Evolutionary conservation across 768 basidiomycete genomes (phyloP), one percentile per base, ranked within the genome.

Genomic region (Calocybe indica): DNA sequence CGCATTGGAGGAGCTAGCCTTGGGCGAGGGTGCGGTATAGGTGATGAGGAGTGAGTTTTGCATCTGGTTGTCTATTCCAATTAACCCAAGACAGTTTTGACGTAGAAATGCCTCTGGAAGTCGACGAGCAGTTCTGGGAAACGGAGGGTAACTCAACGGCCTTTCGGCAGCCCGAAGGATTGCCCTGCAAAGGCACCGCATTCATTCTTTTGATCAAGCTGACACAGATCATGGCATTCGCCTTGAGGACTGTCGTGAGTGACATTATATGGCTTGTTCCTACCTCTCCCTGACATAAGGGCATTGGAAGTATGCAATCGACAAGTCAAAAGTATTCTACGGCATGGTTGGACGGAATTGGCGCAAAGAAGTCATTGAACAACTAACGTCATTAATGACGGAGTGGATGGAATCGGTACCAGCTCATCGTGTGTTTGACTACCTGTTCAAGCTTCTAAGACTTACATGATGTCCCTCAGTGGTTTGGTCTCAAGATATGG

Each of bases 121-220:
- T 92, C 10, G 88, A 94, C 53, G 84, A 86, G 55, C 79, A 83
- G 52, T 90, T 81, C 58, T 93, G 88, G 89, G 76, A 80, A 51
- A 66, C 64, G 12, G 68, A 63, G 45, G 73, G 73, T 47, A 70
- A 76, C 9, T 61, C 67, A 7, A 59, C 63, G 28, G 72, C 75
- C 29, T 91, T 88, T 64, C 74, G 75, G 50, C 91, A 92, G 54
- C 90, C 88, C 7, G 58, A 66, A 9, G 76, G 68, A 8, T 71
- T 78, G 49, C 81, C 84, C 12, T 77, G 80, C 22, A 66, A 63
- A 41, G 64, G 88, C 33, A 60, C 82, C 12, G 75, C 70, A 13
- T 91, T 91, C 62, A 82, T 79, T 56, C 75, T 76, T 33, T 70
- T 75, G 41, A 71, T 90, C 52, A 80, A 80, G 52, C 62, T 92